phyloP scores from a whole-genome alignment of 148 eudicot species.

The Fagopyrum esculentum region DNA sequence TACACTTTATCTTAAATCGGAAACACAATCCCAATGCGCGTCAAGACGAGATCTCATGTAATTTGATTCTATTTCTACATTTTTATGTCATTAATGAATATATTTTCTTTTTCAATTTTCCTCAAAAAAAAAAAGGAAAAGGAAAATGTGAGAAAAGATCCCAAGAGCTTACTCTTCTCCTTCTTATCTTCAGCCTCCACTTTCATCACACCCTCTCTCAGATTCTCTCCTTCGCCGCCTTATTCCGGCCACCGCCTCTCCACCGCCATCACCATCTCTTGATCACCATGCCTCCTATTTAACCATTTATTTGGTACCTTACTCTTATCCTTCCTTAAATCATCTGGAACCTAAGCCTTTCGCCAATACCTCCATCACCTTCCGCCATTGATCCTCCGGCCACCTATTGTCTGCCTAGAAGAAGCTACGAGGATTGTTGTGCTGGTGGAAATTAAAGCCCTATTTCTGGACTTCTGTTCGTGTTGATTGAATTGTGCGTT shows the following conservation, averaged over 20 bases:
- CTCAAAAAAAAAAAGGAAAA: no score
- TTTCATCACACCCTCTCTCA: neutral
- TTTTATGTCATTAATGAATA: no score
- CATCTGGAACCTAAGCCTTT: neutral
- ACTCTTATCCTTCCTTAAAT: neutral
- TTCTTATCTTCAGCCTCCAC: conserved; percentile 6
- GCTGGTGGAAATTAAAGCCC: neutral
- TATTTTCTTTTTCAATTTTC: no score
- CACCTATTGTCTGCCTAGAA: neutral
- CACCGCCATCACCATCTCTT: neutral
- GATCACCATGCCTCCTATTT: neutral
- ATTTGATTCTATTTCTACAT: no score
- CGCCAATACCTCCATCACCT: neutral
- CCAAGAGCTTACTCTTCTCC: neutral
- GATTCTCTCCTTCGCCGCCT: neutral
- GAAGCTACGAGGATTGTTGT: neutral
- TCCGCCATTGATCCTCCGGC: conserved; percentile 7
- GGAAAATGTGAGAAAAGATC: neutral
- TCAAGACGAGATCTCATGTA: no score
- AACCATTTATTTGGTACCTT: neutral
- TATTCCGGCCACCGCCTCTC: neutral
- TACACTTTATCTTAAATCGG: no score
- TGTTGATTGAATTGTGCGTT: neutral
- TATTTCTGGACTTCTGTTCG: neutral
- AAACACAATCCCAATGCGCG: no score